phyloP scores from a whole-genome alignment of 768 basidiomycete genomes.

The Trametes coccinea region DNA sequence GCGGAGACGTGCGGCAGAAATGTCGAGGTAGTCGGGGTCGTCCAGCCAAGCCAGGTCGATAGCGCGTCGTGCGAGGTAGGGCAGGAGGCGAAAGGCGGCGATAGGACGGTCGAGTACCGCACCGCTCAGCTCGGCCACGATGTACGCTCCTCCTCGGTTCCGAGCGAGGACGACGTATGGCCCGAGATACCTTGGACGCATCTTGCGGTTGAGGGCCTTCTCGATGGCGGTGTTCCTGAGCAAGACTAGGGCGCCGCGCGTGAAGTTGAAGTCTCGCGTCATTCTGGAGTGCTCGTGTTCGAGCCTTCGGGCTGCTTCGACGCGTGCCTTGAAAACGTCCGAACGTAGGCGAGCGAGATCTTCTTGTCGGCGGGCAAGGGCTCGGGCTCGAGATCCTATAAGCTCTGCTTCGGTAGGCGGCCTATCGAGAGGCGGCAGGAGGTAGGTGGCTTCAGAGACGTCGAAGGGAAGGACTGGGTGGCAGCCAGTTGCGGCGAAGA shows the following conservation, averaged over 20 bases:
- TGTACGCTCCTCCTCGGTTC: slow-evolving; percentile 28
- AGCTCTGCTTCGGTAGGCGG: no score
- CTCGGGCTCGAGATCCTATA: no score
- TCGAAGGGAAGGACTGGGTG: slow-evolving; percentile 28
- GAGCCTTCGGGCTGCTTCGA: slow-evolving; percentile 14
- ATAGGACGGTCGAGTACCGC: slow-evolving; percentile 16
- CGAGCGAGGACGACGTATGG: slow-evolving; percentile 28
- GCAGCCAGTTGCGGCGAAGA: slow-evolving; percentile 21
- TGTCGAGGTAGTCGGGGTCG: slow-evolving; percentile 1
- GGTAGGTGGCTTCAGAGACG: slow-evolving; percentile 24
- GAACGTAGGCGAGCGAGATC: slow-evolving; percentile 12
- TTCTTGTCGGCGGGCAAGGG: no score
- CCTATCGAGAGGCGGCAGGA: no score
- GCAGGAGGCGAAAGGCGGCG: slow-evolving; percentile 28
- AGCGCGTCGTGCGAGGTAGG: slow-evolving; percentile 20
- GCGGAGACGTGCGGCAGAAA: slow-evolving; percentile 1
- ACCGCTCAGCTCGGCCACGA: slow-evolving; percentile 32
- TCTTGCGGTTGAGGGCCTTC: no score
- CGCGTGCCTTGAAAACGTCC: slow-evolving; percentile 9
- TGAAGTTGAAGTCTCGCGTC: no score
- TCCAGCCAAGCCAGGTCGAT: neutral
- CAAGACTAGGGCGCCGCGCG: no score
- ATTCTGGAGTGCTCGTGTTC: neutral
- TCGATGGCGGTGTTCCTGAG: neutral
- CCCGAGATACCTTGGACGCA: no score